Evolutionary conservation across 2,329 filamentous ascomycete species (phyloP).

Genomic region (Teratosphaeria destructans): DNA sequence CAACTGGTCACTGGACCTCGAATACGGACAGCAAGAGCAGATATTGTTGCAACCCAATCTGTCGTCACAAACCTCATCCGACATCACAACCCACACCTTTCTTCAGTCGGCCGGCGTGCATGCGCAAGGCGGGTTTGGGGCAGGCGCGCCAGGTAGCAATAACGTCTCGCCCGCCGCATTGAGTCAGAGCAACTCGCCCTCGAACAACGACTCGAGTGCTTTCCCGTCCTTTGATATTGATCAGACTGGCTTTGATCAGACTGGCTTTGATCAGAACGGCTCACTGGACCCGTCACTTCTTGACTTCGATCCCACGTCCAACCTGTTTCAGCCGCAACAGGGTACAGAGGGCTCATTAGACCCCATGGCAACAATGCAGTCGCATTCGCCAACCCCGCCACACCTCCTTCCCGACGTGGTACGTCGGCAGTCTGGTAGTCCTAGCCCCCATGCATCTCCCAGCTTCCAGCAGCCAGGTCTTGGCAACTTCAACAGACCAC

Average conservation of each 20-base stretch:
- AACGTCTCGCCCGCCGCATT: conserved; percentile 18
- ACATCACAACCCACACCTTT: conserved; percentile 33
- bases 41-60: conserved; percentile 3
- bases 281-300: conserved; percentile 52
- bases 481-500: conserved; percentile 46
- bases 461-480: conserved; percentile 42
- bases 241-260: conserved; percentile 44
- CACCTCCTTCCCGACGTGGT: conserved; percentile 46
- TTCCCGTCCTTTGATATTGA: conserved; percentile 47
- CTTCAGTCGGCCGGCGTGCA: conserved; percentile 22
- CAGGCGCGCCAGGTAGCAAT: conserved; percentile 9
- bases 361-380: conserved; percentile 41
- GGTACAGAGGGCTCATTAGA: conserved; percentile 37
- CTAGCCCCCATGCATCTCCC: conserved; percentile 44
- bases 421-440: conserved; percentile 42
- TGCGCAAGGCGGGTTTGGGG: conserved; percentile 41
- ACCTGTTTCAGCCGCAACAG: conserved; percentile 30
- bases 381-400: conserved; percentile 44
- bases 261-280: conserved; percentile 45
- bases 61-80: conserved; percentile 24
- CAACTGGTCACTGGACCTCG: conserved; percentile 32
- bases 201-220: conserved; percentile 31
- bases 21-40: conserved; percentile 20
- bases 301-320: conserved; percentile 31
- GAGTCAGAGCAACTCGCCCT: conserved; percentile 13